Evolutionary conservation across 2,329 filamentous ascomycete species (phyloP).

Genomic region (Teratosphaeria epicoccoides): DNA sequence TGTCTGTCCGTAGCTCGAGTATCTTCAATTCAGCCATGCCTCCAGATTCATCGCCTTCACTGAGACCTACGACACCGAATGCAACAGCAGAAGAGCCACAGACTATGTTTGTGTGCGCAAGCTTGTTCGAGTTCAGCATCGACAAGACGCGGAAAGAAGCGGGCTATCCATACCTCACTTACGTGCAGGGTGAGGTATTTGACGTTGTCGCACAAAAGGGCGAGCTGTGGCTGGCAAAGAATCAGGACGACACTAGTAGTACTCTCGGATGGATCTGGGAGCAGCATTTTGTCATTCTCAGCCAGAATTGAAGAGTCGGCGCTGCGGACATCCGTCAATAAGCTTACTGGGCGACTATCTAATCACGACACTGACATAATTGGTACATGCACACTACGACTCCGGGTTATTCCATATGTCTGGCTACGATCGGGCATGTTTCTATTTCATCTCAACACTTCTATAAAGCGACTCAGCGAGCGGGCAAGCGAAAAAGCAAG

Average conservation of each 20-base stretch:
- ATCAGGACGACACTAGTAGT: slow-evolving; percentile 76
- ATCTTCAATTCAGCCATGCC: slow-evolving; percentile 26
- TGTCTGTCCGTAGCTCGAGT: slow-evolving; percentile 18
- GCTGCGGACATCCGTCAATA: no score
- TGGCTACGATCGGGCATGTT: neutral
- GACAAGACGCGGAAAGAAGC: slow-evolving; percentile 83
- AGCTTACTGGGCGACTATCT: neutral
- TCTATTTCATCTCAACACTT: neutral
- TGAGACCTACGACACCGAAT: slow-evolving; percentile 8
- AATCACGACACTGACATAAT: neutral
- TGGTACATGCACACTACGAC: neutral
- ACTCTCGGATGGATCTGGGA: slow-evolving; percentile 97
- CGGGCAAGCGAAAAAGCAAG: neutral
- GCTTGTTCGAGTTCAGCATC: slow-evolving; percentile 94
- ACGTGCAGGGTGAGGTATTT: slow-evolving; percentile 74
- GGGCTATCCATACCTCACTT: slow-evolving; percentile 91
- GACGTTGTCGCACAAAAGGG: slow-evolving; percentile 85
- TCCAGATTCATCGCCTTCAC: slow-evolving; percentile 11
- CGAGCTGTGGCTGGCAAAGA: slow-evolving; percentile 93
- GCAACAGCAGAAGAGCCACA: slow-evolving; percentile 14
- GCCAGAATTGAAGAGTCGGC: slow-evolving; percentile 1
- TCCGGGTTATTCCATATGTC: neutral
- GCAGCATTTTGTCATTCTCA: slow-evolving; percentile 63
- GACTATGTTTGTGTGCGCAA: slow-evolving; percentile 84
- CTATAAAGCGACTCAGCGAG: neutral